These are phyloP conservation scores for Citrus mangshanensis DNA, from an alignment of 345 rosid genomes.

Conservation along the genomic window DNA sequence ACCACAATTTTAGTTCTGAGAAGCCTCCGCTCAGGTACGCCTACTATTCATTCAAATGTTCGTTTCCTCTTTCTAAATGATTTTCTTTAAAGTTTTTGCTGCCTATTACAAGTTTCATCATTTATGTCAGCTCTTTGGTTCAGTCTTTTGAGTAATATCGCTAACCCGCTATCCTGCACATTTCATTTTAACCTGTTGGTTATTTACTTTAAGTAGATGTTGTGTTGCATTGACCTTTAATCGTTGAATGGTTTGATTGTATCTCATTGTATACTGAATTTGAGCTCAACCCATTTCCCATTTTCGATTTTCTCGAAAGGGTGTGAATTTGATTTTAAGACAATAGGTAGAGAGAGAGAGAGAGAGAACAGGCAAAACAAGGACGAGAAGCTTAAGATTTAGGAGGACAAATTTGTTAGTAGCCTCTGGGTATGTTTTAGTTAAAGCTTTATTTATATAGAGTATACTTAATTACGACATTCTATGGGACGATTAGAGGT, in stretches of 20 bases:
- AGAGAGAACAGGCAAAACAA: background rate
- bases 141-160: background rate
- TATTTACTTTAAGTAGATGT: background rate
- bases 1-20: no score
- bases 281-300: background rate
- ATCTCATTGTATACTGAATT: background rate
- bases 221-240: background rate
- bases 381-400: background rate
- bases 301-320: background rate
- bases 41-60: background rate
- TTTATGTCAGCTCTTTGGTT: background rate
- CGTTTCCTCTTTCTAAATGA: background rate
- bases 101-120: background rate
- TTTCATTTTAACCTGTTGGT: no score
- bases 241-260: background rate
- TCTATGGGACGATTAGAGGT: background rate
- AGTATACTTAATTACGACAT: background rate
- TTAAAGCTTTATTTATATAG: background rate
- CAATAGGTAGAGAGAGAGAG: background rate
- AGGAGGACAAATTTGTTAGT: no score
- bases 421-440: background rate
- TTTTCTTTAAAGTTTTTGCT: background rate
- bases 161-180: no score
- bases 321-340: background rate
- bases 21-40: background rate